A percentile compares a stretch with the other conserved stretches of the same genome.
These are phyloP conservation scores for Pyrrhoderma noxium DNA, from an alignment of 1,284 basidiomycete species.

Conservation along the genomic window DNA sequence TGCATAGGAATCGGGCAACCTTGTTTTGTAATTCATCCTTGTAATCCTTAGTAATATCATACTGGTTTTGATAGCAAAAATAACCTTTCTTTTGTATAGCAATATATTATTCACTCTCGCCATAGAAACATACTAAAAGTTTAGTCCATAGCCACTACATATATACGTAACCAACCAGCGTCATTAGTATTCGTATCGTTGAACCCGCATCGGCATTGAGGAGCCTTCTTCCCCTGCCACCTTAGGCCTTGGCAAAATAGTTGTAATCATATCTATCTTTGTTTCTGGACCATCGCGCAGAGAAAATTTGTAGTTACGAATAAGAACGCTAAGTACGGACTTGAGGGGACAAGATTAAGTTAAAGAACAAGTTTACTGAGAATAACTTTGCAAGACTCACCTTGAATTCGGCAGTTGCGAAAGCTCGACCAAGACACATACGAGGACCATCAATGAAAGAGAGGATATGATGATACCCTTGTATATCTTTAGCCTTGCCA, in stretches of 20 bases:
- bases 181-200: slow-evolving; percentile 11
- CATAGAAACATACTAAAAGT: no score
- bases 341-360: neutral
- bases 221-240: slow-evolving; percentile 16
- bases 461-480: slow-evolving; percentile 16
- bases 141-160: no score
- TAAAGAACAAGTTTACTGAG: neutral
- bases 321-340: slow-evolving; percentile 18
- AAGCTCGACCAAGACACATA: slow-evolving; percentile 16
- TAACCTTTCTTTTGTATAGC: no score
- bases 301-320: slow-evolving; percentile 21
- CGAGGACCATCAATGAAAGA: slow-evolving; percentile 16
- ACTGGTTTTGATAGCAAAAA: no score
- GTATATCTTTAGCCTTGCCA: slow-evolving; percentile 6
- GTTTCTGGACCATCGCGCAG: slow-evolving; percentile 21
- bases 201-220: slow-evolving; percentile 16
- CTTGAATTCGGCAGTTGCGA: slow-evolving; percentile 18
- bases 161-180: no score
- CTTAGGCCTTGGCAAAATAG: slow-evolving; percentile 16
- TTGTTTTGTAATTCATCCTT: no score
- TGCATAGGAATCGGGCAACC: no score
- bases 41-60: no score
- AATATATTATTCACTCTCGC: no score
- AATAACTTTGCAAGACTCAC: slow-evolving; percentile 2
- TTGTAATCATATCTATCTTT: slow-evolving; percentile 18